phyloP scores from a whole-genome alignment of 306 rosid genomes.

The Amphicarpaea edgeworthii region DNA sequence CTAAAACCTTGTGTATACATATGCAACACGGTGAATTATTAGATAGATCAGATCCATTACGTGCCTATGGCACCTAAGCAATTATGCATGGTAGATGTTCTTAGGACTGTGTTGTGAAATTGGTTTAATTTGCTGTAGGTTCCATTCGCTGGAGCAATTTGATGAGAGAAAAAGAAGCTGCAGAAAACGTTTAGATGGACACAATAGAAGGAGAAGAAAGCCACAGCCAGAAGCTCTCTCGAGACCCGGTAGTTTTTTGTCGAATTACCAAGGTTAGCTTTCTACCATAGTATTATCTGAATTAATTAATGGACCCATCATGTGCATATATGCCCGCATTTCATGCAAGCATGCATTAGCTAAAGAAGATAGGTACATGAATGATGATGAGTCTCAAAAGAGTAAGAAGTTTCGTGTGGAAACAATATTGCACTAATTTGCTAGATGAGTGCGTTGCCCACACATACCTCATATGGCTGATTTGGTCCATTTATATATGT shows the following conservation, averaged over 20 bases:
- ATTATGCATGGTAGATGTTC: too few species aligned
- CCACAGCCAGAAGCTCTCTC: slow-evolving; percentile 60
- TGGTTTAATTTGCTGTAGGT: slow-evolving; percentile 55
- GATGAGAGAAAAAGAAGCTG: slow-evolving; percentile 87
- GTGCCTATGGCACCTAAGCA: too few species aligned
- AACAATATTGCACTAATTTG: slow-evolving; percentile 22
- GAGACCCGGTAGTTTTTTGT: slow-evolving; percentile 56
- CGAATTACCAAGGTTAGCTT: slow-evolving; percentile 66
- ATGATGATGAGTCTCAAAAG: slow-evolving; percentile 38
- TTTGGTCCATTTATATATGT: slow-evolving; percentile 51
- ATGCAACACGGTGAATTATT: neutral
- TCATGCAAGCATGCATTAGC: slow-evolving; percentile 45
- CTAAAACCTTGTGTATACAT: neutral
- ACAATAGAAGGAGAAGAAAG: slow-evolving; percentile 80
- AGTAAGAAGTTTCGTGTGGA: slow-evolving; percentile 40
- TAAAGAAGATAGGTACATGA: slow-evolving; percentile 41
- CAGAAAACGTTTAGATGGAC: slow-evolving; percentile 84
- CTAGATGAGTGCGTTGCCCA: slow-evolving; percentile 44
- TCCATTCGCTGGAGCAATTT: slow-evolving; percentile 79
- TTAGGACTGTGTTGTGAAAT: too few species aligned
- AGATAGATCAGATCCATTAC: too few species aligned
- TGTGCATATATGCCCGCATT: slow-evolving; percentile 39
- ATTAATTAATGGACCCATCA: slow-evolving; percentile 50
- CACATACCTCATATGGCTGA: slow-evolving; percentile 32
- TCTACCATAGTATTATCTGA: slow-evolving; percentile 39